Conservation (phyloP, 768 basidiomycete genomes). For the Mycena haematopus region DNA sequence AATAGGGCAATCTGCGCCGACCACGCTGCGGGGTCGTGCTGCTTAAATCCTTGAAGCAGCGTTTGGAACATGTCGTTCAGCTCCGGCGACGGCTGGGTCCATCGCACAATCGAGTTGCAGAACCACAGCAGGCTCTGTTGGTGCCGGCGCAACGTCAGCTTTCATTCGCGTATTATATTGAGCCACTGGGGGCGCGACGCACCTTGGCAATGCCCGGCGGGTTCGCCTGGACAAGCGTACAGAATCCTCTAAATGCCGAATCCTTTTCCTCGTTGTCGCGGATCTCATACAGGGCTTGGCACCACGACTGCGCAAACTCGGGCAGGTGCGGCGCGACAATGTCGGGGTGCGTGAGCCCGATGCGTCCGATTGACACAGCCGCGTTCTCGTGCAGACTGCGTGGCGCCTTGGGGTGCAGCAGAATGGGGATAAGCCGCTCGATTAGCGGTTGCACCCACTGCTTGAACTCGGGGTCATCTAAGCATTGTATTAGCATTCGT, state of each 20-base stretch:
- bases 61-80: conserved; percentile 94
- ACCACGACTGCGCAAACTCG: conserved; percentile 96
- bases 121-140: conserved; percentile 91
- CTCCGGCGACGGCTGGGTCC: conserved; percentile 91
- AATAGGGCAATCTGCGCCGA: conserved; percentile 80
- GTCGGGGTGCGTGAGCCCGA: conserved; percentile 90
- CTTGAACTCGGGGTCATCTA: conserved; percentile 86
- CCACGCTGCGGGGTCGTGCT: conserved; percentile 88
- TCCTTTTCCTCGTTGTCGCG: conserved; percentile 99
- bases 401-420: conserved; percentile 91
- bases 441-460: conserved; percentile 92
- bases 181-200: conserved; percentile 35
- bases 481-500: conserved; percentile 5
- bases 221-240: conserved; percentile 93
- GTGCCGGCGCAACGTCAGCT: neutral
- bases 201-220: conserved; percentile 94
- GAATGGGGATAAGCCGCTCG: conserved; percentile 88
- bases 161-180: conserved; percentile 12
- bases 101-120: conserved; percentile 96
- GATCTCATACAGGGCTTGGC: conserved; percentile 96
- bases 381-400: conserved; percentile 97
- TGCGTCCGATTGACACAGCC: conserved; percentile 95
- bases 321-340: conserved; percentile 88
- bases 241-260: conserved; percentile 97
- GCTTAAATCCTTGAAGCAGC: conserved; percentile 88